Percentiles rank a stretch among this genome's conserved stretches.
These are phyloP conservation scores for Chamaenerion angustifolium DNA, from an alignment of 345 rosid species.

Conservation along the genomic window DNA sequence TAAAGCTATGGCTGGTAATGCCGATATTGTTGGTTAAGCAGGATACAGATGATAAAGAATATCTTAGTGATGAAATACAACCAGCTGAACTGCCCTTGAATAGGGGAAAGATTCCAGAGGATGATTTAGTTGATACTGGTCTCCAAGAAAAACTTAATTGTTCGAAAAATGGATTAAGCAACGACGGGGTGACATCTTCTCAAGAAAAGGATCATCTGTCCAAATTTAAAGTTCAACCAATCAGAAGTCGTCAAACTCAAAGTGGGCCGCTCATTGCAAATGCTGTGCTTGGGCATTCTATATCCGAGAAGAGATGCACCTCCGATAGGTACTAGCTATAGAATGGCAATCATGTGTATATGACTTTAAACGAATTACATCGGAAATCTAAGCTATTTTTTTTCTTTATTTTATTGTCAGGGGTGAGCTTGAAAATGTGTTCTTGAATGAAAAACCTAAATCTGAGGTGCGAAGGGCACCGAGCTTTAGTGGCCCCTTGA, in stretches of 20 bases:
- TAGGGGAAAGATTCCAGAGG: slow-evolving; percentile 37
- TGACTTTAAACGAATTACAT: too few relatives aligned
- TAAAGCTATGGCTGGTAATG: slow-evolving; percentile 1
- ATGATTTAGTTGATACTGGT: slow-evolving; percentile 26
- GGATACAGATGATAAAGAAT: slow-evolving; percentile 9
- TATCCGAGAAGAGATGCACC: slow-evolving; percentile 37
- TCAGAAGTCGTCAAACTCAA: slow-evolving; percentile 59
- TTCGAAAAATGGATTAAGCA: slow-evolving; percentile 28
- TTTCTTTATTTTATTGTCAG: slow-evolving; percentile 19
- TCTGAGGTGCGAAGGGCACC: slow-evolving; percentile 54
- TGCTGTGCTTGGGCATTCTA: slow-evolving; percentile 36
- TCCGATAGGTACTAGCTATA: slow-evolving; percentile 46
- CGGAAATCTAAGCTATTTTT: background rate
- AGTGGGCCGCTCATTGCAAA: slow-evolving; percentile 82
- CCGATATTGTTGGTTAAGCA: slow-evolving; percentile 17
- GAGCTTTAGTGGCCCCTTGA: slow-evolving; percentile 92
- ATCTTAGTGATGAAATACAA: too few relatives aligned
- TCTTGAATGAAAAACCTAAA: slow-evolving; percentile 25
- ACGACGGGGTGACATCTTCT: slow-evolving; percentile 32
- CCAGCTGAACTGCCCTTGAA: slow-evolving; percentile 12
- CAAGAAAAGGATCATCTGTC: slow-evolving; percentile 39
- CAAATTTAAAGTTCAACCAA: slow-evolving; percentile 25
- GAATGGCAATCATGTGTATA: too few relatives aligned
- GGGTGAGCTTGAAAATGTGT: slow-evolving; percentile 46
- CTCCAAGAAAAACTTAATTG: slow-evolving; percentile 21